phyloP scores from a whole-genome alignment of 2,329 filamentous ascomycete species.

The Plenodomus biglobosus region DNA sequence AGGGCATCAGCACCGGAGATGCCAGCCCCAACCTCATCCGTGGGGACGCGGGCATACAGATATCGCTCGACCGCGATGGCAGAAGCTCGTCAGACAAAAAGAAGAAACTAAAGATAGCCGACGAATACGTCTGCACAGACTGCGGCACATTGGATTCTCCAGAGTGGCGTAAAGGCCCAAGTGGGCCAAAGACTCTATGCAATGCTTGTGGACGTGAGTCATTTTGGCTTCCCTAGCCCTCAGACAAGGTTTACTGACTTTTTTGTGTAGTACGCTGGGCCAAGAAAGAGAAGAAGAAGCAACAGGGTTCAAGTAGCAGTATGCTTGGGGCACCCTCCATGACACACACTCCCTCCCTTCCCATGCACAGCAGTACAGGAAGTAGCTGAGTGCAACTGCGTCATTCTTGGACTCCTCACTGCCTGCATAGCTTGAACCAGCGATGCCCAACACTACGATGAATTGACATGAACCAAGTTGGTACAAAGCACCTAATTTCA shows the following conservation, averaged over 20 bases:
- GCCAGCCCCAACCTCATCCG: slow-evolving; percentile 78
- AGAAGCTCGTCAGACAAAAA: slow-evolving; percentile 72
- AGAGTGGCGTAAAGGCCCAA: slow-evolving; percentile 93
- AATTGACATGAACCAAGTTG: neutral
- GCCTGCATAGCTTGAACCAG: neutral
- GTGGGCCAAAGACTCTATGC: slow-evolving; percentile 89
- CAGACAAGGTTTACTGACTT: slow-evolving; percentile 15
- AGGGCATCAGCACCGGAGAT: slow-evolving; percentile 84
- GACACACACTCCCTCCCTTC: slow-evolving; percentile 26
- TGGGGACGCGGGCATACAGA: slow-evolving; percentile 83
- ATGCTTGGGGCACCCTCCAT: slow-evolving; percentile 14
- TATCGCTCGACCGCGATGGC: slow-evolving; percentile 75
- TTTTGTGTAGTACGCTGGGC: slow-evolving; percentile 56
- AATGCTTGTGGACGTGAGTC: slow-evolving; percentile 87
- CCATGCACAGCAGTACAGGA: slow-evolving; percentile 36
- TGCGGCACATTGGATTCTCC: slow-evolving; percentile 93
- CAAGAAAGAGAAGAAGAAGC: slow-evolving; percentile 75
- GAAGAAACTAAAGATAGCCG: slow-evolving; percentile 75
- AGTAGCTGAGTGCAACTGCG: slow-evolving; percentile 28
- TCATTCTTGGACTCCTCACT: neutral
- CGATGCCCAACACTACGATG: neutral
- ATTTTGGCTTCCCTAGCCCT: neutral
- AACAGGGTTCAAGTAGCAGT: slow-evolving; percentile 25
- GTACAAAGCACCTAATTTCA: neutral
- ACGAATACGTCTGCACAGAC: slow-evolving; percentile 95